Percentiles rank a stretch among this genome's conserved stretches.
These are phyloP conservation scores for Russula earlei DNA, from an alignment of 768 basidiomycete genomes.

Conservation along the genomic window DNA sequence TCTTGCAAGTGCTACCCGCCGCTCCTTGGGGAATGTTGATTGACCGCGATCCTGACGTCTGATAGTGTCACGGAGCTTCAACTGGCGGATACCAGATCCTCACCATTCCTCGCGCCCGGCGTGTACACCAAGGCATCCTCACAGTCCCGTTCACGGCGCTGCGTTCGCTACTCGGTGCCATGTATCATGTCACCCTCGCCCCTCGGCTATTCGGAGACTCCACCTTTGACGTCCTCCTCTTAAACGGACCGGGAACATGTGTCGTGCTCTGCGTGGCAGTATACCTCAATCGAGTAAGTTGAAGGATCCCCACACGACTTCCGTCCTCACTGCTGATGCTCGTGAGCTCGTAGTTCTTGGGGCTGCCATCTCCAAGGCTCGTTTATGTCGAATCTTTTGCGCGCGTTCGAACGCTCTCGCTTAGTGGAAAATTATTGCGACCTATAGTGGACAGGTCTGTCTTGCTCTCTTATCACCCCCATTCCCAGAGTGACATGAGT, in stretches of 20 bases:
- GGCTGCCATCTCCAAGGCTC: conserved; percentile 56
- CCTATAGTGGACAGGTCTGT: conserved; percentile 70
- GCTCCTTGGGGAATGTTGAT: background rate
- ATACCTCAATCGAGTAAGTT: conserved; percentile 60
- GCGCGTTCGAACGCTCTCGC: conserved; percentile 67
- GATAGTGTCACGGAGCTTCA: background rate
- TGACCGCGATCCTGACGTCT: background rate
- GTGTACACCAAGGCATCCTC: conserved; percentile 71
- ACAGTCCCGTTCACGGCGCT: conserved; percentile 60
- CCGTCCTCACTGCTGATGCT: background rate
- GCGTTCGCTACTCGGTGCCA: conserved; percentile 48
- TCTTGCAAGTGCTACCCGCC: conserved; percentile 17
- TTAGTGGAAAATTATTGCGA: conserved; percentile 75
- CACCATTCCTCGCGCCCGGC: conserved; percentile 77
- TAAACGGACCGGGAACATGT: conserved; percentile 96
- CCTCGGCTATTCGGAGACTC: conserved; percentile 30
- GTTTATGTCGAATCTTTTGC: conserved; percentile 95
- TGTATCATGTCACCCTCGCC: conserved; percentile 49
- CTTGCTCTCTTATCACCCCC: background rate
- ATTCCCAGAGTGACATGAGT: conserved; percentile 8
- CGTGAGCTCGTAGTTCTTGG: conserved; percentile 49
- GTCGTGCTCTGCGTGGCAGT: conserved; percentile 65
- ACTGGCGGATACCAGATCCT: conserved; percentile 39
- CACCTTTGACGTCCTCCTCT: conserved; percentile 67
- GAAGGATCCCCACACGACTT: background rate